Evolutionary conservation across 805 yeast species (phyloP).

Genomic region (Priceomyces medius): DNA sequence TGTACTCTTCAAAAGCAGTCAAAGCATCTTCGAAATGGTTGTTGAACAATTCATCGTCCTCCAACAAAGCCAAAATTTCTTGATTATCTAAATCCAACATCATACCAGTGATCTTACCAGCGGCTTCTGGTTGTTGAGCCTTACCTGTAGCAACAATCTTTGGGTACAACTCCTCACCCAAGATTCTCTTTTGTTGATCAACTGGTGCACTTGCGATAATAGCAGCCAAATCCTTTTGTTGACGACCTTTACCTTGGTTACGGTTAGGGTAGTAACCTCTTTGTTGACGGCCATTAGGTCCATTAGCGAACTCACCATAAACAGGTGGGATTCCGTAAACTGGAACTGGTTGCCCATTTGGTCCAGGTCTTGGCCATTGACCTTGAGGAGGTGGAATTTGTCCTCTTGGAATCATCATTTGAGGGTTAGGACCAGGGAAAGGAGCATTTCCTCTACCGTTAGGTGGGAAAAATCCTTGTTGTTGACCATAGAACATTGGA

Average conservation of each 20-base stretch:
- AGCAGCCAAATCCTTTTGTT: constrained; percentile 57
- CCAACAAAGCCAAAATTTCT: constrained; percentile 84
- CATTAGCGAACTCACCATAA: constrained; percentile 54
- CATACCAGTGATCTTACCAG: constrained; percentile 99
- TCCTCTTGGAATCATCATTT: constrained; percentile 72
- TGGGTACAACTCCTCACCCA: constrained; percentile 97
- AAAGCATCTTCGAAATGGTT: constrained; percentile 92
- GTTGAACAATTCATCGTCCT: constrained; percentile 85
- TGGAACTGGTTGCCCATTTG: constrained; percentile 82
- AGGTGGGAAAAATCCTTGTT: constrained; percentile 82
- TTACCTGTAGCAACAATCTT: constrained; percentile 83
- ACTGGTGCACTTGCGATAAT: constrained; percentile 65
- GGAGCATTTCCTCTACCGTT: constrained; percentile 75
- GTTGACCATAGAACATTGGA: constrained; percentile 85
- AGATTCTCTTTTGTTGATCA: constrained; percentile 93
- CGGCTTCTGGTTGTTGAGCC: constrained; percentile 89
- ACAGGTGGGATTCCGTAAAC: constrained; percentile 86
- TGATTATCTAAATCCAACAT: constrained; percentile 90
- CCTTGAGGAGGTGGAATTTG: constrained; percentile 65
- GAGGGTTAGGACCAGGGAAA: constrained; percentile 78
- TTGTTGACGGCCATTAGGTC: constrained; percentile 50
- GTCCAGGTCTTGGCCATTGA: constrained; percentile 72
- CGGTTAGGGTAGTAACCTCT: constrained; percentile 55
- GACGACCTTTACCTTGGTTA: constrained; percentile 45
- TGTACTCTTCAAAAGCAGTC: constrained; percentile 89